phyloP scores from a whole-genome alignment of 169 alveolate species.

The Plasmodium chabaudi region DNA sequence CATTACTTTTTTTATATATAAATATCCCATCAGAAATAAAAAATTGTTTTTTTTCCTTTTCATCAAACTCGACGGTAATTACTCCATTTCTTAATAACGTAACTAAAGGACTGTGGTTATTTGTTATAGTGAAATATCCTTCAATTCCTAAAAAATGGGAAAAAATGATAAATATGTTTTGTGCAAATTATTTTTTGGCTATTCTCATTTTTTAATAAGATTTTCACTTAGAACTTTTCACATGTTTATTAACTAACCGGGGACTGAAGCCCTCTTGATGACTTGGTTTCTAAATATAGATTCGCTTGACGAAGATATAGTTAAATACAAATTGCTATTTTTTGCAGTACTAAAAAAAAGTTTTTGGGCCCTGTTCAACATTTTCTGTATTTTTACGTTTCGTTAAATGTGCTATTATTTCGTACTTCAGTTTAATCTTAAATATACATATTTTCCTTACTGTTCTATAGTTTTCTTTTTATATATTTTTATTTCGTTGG shows the following conservation, averaged over 20 bases:
- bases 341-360: slow-evolving; percentile 66
- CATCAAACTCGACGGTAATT: slow-evolving; percentile 75
- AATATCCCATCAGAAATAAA: slow-evolving; percentile 76
- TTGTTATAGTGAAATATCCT: slow-evolving; percentile 73
- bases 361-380: slow-evolving; percentile 58
- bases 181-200: background rate
- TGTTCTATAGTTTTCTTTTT: background rate
- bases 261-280: slow-evolving; percentile 71
- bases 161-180: background rate
- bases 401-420: slow-evolving; percentile 1
- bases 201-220: background rate
- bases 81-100: slow-evolving; percentile 74
- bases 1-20: slow-evolving; percentile 74
- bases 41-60: slow-evolving; percentile 68
- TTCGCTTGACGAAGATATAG: slow-evolving; percentile 73
- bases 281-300: slow-evolving; percentile 71
- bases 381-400: slow-evolving; percentile 27
- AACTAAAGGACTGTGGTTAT: slow-evolving; percentile 67
- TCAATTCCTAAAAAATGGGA: slow-evolving; percentile 58
- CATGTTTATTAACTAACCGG: slow-evolving; percentile 43
- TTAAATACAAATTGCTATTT: slow-evolving; percentile 64
- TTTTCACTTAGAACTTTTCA: background rate
- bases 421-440: background rate
- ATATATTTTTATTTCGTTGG: background rate
- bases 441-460: slow-evolving; percentile 1